phyloP scores from a whole-genome alignment of 257 asterid species.

The Plantago elongata region DNA sequence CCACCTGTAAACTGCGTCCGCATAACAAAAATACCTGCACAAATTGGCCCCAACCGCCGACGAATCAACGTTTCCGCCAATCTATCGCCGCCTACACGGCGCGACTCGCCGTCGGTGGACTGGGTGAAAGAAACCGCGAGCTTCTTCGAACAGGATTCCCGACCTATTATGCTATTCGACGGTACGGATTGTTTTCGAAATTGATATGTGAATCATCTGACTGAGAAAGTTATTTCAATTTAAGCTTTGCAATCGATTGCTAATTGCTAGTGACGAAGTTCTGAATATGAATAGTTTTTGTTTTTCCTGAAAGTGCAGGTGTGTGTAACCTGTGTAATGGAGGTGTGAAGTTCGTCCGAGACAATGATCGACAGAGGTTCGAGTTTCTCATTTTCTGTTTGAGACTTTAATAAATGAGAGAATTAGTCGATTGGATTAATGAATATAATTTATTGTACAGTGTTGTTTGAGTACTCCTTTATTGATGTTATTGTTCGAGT shows the following conservation, averaged over 20 bases:
- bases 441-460: too few relatives aligned
- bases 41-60: conserved; percentile 27
- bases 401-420: not conserved
- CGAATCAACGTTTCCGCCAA: conserved; percentile 32
- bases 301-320: conserved; percentile 36
- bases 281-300: not conserved
- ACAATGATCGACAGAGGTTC: conserved; percentile 63
- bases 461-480: too few relatives aligned
- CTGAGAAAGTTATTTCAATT: not conserved
- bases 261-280: not conserved
- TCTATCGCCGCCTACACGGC: conserved; percentile 39
- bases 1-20: conserved; percentile 26
- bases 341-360: conserved; percentile 81
- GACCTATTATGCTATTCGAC: conserved; percentile 93
- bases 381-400: conserved; percentile 13
- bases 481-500: too few relatives aligned
- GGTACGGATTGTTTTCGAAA: conserved; percentile 30
- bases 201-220: not conserved
- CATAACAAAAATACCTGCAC: conserved; percentile 28
- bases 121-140: conserved; percentile 63
- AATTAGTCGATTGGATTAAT: too few relatives aligned
- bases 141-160: conserved; percentile 71
- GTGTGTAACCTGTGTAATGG: conserved; percentile 90
- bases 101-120: conserved; percentile 38
- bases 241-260: not conserved